These are phyloP conservation scores for Penicillium alfredii DNA, from an alignment of 495 filamentous ascomycete genomes.

Conservation along the genomic window DNA sequence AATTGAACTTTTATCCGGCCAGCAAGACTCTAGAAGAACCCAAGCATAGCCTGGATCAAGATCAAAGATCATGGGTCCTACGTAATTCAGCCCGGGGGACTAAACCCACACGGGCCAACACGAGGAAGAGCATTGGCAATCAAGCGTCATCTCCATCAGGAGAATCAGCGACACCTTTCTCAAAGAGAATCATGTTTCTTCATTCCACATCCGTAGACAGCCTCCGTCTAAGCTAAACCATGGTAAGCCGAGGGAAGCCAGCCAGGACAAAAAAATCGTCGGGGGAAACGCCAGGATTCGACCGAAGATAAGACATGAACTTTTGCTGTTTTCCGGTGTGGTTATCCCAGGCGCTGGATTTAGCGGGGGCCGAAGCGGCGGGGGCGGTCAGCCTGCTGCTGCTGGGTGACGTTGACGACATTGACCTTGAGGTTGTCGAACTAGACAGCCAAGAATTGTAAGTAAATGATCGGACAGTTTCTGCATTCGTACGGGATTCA, in stretches of 20 bases:
- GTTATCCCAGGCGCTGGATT: constrained; percentile 20
- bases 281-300: constrained; percentile 28
- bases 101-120: constrained; percentile 16
- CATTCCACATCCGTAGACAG: constrained; percentile 45
- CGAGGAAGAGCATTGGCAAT: constrained; percentile 66
- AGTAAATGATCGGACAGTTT: too few relatives aligned
- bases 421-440: constrained; percentile 97
- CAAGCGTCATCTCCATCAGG: constrained; percentile 71
- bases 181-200: constrained; percentile 52
- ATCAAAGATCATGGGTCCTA: too few relatives aligned
- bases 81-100: constrained; percentile 11
- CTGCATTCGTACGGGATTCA: too few relatives aligned
- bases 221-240: constrained; percentile 33
- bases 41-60: constrained; percentile 6
- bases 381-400: constrained; percentile 73
- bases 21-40: constrained; percentile 3
- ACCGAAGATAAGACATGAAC: constrained; percentile 29
- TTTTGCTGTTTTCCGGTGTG: constrained; percentile 19
- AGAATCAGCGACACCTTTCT: constrained; percentile 89
- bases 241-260: constrained; percentile 9
- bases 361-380: constrained; percentile 55
- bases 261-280: constrained; percentile 15
- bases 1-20: constrained; percentile 1
- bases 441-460: constrained; percentile 45
- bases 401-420: constrained; percentile 81